phyloP scores from a whole-genome alignment of 768 basidiomycete species.

The Lenzites betulinus region DNA sequence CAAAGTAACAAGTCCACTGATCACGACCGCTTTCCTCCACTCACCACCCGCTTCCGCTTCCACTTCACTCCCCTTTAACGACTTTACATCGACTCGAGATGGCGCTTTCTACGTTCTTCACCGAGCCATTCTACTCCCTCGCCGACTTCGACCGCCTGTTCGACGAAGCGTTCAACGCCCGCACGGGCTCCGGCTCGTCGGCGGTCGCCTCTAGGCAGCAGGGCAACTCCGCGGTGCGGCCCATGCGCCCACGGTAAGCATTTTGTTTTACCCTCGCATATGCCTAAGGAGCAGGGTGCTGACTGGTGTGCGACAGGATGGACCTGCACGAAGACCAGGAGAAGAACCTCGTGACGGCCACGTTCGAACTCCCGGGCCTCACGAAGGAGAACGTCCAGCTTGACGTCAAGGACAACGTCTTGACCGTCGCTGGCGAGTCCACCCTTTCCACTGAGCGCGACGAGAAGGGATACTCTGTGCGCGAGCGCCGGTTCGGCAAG shows the following conservation, averaged over 20 bases:
- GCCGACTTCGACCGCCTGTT: slow-evolving; percentile 47
- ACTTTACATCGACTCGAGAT: slow-evolving; percentile 26
- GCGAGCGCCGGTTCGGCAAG: slow-evolving; percentile 32
- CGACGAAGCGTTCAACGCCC: slow-evolving; percentile 40
- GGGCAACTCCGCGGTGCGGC: slow-evolving; percentile 11
- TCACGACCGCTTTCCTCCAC: slow-evolving; percentile 20
- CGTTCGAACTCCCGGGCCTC: slow-evolving; percentile 58
- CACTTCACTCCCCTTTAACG: slow-evolving; percentile 8
- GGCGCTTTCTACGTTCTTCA: slow-evolving; percentile 40
- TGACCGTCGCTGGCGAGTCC: slow-evolving; percentile 53
- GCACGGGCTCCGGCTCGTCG: slow-evolving; percentile 13
- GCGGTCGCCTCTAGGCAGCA: slow-evolving; percentile 3
- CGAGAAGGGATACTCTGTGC: slow-evolving; percentile 37
- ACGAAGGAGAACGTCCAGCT: slow-evolving; percentile 51
- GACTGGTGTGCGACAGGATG: slow-evolving; percentile 40
- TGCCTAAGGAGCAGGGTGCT: neutral
- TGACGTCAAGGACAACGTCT: slow-evolving; percentile 49
- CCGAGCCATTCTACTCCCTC: slow-evolving; percentile 43
- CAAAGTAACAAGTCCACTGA: slow-evolving; percentile 17
- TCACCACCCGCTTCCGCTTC: slow-evolving; percentile 1
- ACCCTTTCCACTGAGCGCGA: slow-evolving; percentile 37
- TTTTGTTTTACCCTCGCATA: neutral
- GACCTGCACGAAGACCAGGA: slow-evolving; percentile 52
- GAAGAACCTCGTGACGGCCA: slow-evolving; percentile 50
- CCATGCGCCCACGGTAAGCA: slow-evolving; percentile 28